A percentile compares a stretch with the other conserved stretches of the same genome.
These are phyloP conservation scores for Helotiales sp. DNA, from an alignment of 2,329 filamentous ascomycete genomes.

Conservation along the genomic window DNA sequence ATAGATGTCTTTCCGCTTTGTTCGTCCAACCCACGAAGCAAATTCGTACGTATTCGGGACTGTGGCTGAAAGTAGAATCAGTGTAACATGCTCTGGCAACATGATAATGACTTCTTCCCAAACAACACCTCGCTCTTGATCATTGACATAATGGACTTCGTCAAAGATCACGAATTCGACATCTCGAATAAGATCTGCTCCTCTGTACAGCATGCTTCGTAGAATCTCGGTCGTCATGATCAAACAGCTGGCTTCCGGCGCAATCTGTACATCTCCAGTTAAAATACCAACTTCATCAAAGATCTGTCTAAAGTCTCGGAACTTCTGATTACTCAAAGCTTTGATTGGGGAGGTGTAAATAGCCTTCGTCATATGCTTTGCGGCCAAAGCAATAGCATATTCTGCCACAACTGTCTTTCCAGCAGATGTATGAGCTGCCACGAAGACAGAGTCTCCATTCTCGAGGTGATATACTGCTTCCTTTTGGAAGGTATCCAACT, in stretches of 20 bases:
- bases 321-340: conserved; percentile 97
- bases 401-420: conserved; percentile 98
- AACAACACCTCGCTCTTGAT: conserved; percentile 91
- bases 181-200: conserved; percentile 92
- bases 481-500: conserved; percentile 97
- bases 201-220: conserved; percentile 95
- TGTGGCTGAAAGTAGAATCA: conserved; percentile 93
- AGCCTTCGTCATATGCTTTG: conserved; percentile 99
- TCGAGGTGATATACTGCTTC: conserved; percentile 98
- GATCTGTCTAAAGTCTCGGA: conserved; percentile 84
- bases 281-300: conserved; percentile 97
- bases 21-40: conserved; percentile 95
- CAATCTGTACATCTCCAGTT: conserved; percentile 97
- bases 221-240: conserved; percentile 99
- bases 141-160: conserved; percentile 98
- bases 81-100: conserved; percentile 93
- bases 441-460: conserved; percentile 94
- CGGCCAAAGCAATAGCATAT: conserved; percentile 92
- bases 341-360: conserved; percentile 99
- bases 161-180: conserved; percentile 99
- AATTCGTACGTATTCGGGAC: conserved; percentile 98
- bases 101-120: conserved; percentile 99
- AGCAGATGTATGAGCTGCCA: conserved; percentile 95
- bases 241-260: conserved; percentile 93
- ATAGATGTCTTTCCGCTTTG: conserved; percentile 98